phyloP scores from a whole-genome alignment of 768 basidiomycete genomes.

The Tephrocybe sp. region DNA sequence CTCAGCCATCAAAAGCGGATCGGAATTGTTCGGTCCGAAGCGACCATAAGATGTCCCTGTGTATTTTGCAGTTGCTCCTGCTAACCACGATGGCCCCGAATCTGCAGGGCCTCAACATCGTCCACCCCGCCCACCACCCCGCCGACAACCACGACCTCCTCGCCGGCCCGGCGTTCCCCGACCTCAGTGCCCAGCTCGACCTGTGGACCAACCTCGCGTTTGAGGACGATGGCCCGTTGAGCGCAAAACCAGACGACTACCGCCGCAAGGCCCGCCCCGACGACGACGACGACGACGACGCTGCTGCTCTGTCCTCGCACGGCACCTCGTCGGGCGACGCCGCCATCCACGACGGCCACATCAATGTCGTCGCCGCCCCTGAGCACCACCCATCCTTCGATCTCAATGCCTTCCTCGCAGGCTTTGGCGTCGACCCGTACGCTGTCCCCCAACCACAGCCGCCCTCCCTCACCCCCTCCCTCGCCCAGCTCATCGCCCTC shows the following conservation, averaged over 20 bases:
- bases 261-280: slow-evolving; percentile 35
- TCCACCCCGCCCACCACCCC: slow-evolving; percentile 51
- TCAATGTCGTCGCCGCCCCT: slow-evolving; percentile 55
- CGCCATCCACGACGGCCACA: slow-evolving; percentile 54
- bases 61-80: not conserved
- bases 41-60: not conserved
- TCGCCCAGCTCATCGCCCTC: slow-evolving; percentile 70
- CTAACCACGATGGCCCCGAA: slow-evolving; percentile 51
- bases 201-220: slow-evolving; percentile 85
- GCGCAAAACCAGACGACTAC: slow-evolving; percentile 30
- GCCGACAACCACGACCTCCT: slow-evolving; percentile 59
- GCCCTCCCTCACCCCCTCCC: slow-evolving; percentile 41
- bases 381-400: slow-evolving; percentile 38
- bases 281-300: slow-evolving; percentile 53
- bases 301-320: slow-evolving; percentile 29
- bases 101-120: slow-evolving; percentile 80
- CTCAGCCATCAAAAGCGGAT: not conserved
- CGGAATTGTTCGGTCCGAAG: slow-evolving; percentile 7
- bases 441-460: slow-evolving; percentile 27
- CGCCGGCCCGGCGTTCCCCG: slow-evolving; percentile 63
- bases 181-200: slow-evolving; percentile 75
- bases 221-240: slow-evolving; percentile 66
- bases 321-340: slow-evolving; percentile 32
- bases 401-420: slow-evolving; percentile 35
- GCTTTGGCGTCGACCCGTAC: slow-evolving; percentile 45